A percentile compares a stretch with the other conserved stretches of the same genome.
These are phyloP conservation scores for Echeveria elegans DNA, from an alignment of 164 flowering plant species.

Conservation along the genomic window DNA sequence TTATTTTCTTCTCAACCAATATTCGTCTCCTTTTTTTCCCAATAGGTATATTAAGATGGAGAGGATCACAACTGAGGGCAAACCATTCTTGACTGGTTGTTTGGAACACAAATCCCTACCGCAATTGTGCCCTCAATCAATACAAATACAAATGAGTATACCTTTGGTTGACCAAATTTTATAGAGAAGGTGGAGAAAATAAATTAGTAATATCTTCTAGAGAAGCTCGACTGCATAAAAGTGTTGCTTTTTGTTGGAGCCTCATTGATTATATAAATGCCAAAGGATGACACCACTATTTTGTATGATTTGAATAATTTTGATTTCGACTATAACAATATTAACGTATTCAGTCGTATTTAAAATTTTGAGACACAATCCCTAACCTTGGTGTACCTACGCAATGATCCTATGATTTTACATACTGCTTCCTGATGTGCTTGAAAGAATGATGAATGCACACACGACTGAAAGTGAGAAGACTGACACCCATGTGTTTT, in stretches of 20 bases:
- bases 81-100: not conserved
- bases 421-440: slow-evolving; percentile 30
- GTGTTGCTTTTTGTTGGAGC: not conserved
- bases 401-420: not conserved
- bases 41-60: too few relatives aligned
- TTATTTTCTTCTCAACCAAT: too few relatives aligned
- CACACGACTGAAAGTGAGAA: slow-evolving; percentile 93
- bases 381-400: not conserved
- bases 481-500: slow-evolving; percentile 91
- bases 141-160: not conserved
- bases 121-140: not conserved
- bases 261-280: not conserved
- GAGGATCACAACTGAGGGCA: not conserved
- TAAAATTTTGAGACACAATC: not conserved
- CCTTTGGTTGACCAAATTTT: slow-evolving; percentile 2
- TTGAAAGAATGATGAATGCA: slow-evolving; percentile 91
- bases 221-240: not conserved
- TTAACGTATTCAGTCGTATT: not conserved
- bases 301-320: not conserved
- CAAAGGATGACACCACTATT: not conserved
- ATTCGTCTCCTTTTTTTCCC: too few relatives aligned
- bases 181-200: not conserved
- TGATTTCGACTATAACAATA: not conserved
- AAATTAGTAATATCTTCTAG: not conserved
- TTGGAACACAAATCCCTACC: not conserved